phyloP scores from a whole-genome alignment of 345 rosid species.

The Angophora floribunda region DNA sequence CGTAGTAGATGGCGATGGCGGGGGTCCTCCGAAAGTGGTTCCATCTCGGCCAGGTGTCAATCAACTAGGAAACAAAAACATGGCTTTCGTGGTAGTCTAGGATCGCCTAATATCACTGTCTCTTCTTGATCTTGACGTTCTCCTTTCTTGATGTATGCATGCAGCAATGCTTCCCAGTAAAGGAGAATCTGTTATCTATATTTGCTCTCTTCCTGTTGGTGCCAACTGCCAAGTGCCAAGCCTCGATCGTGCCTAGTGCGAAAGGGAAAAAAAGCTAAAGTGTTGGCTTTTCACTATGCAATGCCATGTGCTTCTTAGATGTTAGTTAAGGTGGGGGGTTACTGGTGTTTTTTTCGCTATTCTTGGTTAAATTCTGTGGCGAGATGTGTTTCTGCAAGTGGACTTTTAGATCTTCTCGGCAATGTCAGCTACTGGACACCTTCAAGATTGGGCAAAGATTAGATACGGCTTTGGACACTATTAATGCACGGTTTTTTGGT shows the following conservation, averaged over 20 bases:
- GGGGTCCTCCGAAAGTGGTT: slow-evolving; percentile 30
- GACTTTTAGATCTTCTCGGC: neutral
- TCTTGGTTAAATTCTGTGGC: neutral
- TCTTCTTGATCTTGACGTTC: neutral
- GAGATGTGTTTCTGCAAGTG: neutral
- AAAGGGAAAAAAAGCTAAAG: neutral
- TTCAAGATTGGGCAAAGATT: neutral
- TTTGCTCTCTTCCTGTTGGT: neutral
- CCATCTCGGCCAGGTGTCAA: neutral
- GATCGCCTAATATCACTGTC: neutral
- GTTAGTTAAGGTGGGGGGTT: neutral
- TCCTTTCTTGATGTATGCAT: neutral
- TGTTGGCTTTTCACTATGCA: neutral
- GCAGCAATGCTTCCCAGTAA: neutral
- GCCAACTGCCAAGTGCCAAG: neutral
- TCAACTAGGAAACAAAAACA: neutral
- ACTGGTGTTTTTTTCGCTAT: neutral
- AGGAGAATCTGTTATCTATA: neutral
- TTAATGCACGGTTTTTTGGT: neutral
- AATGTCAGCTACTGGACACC: neutral
- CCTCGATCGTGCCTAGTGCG: neutral
- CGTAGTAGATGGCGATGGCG: slow-evolving; percentile 37
- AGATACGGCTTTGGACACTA: neutral
- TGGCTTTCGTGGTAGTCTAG: slow-evolving; percentile 22
- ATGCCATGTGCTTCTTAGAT: neutral